Evolutionary conservation across 257 asterid species (phyloP).

Genomic region (Primulina huaijiensis): DNA sequence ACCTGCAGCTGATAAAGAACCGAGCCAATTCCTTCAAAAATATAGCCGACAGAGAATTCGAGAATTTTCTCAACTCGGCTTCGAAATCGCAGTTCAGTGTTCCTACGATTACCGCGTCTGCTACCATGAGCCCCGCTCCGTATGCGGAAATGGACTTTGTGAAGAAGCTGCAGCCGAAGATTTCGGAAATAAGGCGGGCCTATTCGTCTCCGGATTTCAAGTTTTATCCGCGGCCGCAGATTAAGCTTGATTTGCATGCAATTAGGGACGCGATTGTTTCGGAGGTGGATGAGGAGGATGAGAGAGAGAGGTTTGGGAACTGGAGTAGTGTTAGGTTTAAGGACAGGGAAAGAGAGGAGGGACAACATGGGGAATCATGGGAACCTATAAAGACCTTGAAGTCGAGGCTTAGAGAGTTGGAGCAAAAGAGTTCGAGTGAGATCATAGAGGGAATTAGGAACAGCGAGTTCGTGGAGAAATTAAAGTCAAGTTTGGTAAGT

Average conservation of each 20-base stretch:
- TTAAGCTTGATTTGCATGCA: constrained; percentile 68
- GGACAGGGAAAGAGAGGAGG: constrained; percentile 56
- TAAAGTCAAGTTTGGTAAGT: constrained; percentile 88
- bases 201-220: constrained; percentile 87
- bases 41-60: constrained; percentile 76
- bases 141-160: constrained; percentile 84
- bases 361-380: constrained; percentile 77
- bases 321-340: constrained; percentile 56
- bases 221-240: constrained; percentile 52
- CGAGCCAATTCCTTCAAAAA: constrained; percentile 78
- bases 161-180: constrained; percentile 73
- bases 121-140: constrained; percentile 44
- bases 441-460: constrained; percentile 83
- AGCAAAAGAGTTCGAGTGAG: constrained; percentile 74
- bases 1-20: constrained; percentile 72
- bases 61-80: constrained; percentile 85
- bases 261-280: constrained; percentile 75
- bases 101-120: constrained; percentile 71
- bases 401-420: constrained; percentile 75
- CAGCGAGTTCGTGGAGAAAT: constrained; percentile 80
- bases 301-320: constrained; percentile 39
- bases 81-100: constrained; percentile 69
- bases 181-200: constrained; percentile 74
- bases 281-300: constrained; percentile 61
- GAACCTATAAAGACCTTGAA: constrained; percentile 66